A percentile compares a stretch with the other conserved stretches of the same genome.
Evolutionary conservation across 306 rosid species (phyloP).

Genomic region (Fragaria nilgerrensis): DNA sequence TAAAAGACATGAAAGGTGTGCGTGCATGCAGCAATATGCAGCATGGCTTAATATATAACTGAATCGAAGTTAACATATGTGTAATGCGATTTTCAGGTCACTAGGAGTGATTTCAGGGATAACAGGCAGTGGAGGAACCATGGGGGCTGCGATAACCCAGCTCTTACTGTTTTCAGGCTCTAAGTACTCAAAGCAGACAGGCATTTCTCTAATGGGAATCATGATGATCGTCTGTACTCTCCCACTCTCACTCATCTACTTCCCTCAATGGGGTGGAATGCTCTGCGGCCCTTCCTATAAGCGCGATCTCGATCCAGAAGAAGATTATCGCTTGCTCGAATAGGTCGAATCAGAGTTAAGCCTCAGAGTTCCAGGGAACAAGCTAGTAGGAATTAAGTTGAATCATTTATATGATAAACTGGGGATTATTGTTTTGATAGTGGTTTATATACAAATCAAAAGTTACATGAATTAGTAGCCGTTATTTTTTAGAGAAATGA

Average conservation of each 20-base stretch:
- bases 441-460: too few relatives aligned
- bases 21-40: neutral
- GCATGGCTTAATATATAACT: neutral
- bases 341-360: neutral
- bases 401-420: too few relatives aligned
- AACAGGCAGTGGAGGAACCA: constrained; percentile 63
- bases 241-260: constrained; percentile 40
- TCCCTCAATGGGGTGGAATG: constrained; percentile 55
- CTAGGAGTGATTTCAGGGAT: constrained; percentile 64
- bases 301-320: constrained; percentile 1
- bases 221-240: constrained; percentile 45
- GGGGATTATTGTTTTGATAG: too few relatives aligned
- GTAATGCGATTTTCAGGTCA: constrained; percentile 38
- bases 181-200: constrained; percentile 32
- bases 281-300: constrained; percentile 40
- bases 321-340: constrained; percentile 24
- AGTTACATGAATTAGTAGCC: too few relatives aligned
- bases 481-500: too few relatives aligned
- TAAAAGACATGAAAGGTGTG: neutral
- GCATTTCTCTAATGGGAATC: constrained; percentile 57
- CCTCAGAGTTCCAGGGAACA: neutral
- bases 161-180: constrained; percentile 44
- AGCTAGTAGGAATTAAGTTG: too few relatives aligned
- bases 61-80: neutral
- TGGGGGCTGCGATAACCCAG: constrained; percentile 59